Evolutionary conservation across 2,329 filamentous ascomycete species (phyloP), one percentile per base, ranked within the genome.

Genomic region (Xylaria sp.): DNA sequence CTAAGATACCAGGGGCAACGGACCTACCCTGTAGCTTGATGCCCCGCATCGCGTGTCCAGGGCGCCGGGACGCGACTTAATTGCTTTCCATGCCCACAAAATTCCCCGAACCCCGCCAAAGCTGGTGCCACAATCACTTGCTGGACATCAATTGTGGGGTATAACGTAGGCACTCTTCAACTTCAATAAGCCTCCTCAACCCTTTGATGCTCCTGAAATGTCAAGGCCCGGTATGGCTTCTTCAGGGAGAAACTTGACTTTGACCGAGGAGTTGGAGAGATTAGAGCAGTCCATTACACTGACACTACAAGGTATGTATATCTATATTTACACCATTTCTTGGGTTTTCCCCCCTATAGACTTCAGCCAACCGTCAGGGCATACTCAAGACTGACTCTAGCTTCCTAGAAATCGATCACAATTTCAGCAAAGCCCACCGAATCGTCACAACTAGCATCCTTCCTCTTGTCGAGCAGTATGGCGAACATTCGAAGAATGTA

Each of bases 261-360:
- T 98, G 69, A 97, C 95, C 0, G 96, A 99, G 79, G 96, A 99
- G 85, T 86, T 99, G 62, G 96, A 99, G 82, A 94, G 92, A 80
- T 85, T 99, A 3, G 96, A 99, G 80, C 96, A 99, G 80, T 97
- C 93, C 25, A 98, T 99, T 75, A 99, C 96, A 0, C 85, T 98
- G 48, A 98, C 95, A 0, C 85, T 99, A 25, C 96, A 98, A 90
- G 93, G 93, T 92, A 80, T 68, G 48, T 48, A 13, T 18, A 29
- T 37, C 9, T 27, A 18, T 32, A n/a, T 27, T 4, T 16, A 35
- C 37, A 40, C 2, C 23, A n/a, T 32, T 5, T 4, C 32, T 25
- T n/a, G 37, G n/a, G 3, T 16, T 42, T 37, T n/a, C 21, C 23
- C 37, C 16, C 44, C 2, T 5, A 29, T 44, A 58, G 18, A 27